Conservation (phyloP, 805 yeast genomes). For the Candida orba region DNA sequence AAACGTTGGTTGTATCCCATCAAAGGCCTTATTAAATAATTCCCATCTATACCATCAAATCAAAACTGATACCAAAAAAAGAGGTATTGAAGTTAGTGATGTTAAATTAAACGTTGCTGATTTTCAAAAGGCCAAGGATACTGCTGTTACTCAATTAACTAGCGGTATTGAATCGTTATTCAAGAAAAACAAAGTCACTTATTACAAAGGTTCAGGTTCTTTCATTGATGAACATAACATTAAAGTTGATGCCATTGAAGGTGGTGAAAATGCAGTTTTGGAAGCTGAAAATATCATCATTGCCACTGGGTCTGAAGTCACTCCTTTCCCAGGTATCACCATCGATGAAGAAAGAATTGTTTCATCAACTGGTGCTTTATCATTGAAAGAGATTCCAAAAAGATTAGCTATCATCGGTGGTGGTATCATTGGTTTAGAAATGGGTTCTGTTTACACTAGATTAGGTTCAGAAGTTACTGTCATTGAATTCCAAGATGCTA, state of each 20-base stretch:
- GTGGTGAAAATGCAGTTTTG: constrained; percentile 63
- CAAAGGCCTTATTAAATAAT: constrained; percentile 91
- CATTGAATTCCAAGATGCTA: constrained; percentile 79
- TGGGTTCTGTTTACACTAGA: constrained; percentile 97
- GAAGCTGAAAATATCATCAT: constrained; percentile 84
- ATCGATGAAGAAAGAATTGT: constrained; percentile 97
- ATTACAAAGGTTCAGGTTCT: constrained; percentile 89
- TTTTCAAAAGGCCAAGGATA: constrained; percentile 89
- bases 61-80: constrained; percentile 68
- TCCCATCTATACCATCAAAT: constrained; percentile 89
- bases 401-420: constrained; percentile 92
- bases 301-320: constrained; percentile 98
- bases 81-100: constrained; percentile 87
- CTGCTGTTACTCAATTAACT: constrained; percentile 82
- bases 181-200: constrained; percentile 91
- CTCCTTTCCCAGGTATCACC: constrained; percentile 97
- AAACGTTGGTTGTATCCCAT: constrained; percentile 98
- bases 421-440: constrained; percentile 98
- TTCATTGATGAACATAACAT: constrained; percentile 75
- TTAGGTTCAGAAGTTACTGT: constrained; percentile 94
- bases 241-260: constrained; percentile 81
- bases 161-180: constrained; percentile 91
- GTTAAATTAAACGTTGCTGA: constrained; percentile 68
- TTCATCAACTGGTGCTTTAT: constrained; percentile 86
- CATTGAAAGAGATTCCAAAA: constrained; percentile 87